These are phyloP conservation scores for Kwoniella botswanensis DNA, from an alignment of 768 basidiomycete species.

Conservation along the genomic window DNA sequence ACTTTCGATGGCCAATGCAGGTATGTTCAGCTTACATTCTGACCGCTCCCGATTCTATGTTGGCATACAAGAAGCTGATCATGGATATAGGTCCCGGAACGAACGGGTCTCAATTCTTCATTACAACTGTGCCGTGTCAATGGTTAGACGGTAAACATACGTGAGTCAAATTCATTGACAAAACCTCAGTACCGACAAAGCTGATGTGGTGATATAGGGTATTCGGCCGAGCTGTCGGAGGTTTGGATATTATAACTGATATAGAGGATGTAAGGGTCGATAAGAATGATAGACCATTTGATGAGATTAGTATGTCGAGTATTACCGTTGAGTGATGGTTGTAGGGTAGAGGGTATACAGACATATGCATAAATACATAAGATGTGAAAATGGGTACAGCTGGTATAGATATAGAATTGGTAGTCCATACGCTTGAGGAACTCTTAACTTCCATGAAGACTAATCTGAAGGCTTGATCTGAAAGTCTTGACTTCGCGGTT, in stretches of 20 bases:
- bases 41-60: background rate
- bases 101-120: conserved; percentile 97
- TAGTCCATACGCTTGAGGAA: too few species aligned
- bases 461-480: too few species aligned
- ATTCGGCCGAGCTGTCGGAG: conserved; percentile 85
- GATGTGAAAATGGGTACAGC: too few species aligned
- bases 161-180: conserved; percentile 39
- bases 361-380: too few species aligned
- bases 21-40: conserved; percentile 21
- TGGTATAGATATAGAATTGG: too few species aligned
- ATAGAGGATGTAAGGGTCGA: conserved; percentile 68
- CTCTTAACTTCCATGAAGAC: too few species aligned
- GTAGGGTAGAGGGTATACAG: background rate
- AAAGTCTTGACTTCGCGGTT: too few species aligned
- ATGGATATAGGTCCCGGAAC: conserved; percentile 76
- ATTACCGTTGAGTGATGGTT: conserved; percentile 23
- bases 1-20: conserved; percentile 73
- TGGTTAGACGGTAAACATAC: conserved; percentile 74
- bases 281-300: conserved; percentile 79
- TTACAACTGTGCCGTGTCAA: conserved; percentile 90
- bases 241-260: conserved; percentile 84
- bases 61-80: conserved; percentile 10
- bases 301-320: conserved; percentile 80
- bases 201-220: conserved; percentile 64
- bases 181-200: background rate